Base-by-base conservation (phyloP, 2,329 filamentous ascomycete genomes). In the Cadophora sp. region DNA sequence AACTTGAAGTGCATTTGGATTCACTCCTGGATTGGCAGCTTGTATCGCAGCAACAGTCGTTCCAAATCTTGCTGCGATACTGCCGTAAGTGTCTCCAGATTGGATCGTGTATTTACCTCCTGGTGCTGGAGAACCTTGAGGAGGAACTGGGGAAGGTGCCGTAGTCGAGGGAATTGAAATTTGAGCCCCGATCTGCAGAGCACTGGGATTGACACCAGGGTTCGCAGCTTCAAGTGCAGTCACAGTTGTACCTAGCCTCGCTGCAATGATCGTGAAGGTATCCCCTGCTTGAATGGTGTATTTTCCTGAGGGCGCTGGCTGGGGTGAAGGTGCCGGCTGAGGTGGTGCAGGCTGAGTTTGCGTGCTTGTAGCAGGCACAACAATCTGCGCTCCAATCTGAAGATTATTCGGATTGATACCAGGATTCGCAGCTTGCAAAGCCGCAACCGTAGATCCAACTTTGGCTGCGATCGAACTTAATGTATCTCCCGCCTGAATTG, bases 201-300 rank as follows among this genome's bases (percentile, higher is more conserved):
- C 46, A 46, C 40, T 68, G 8, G 27, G 22, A 55, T 66, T 65
- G n/a, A 69, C 19, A 11, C 31, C 46, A 1, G 60, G 51, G 53
- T 69, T 69, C 19, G 59, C 63, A 51, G n/a, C 53, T 43, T 69
- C 29, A n/a, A 69, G 53, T 19, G 67, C 58, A 24, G 58, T 53
- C 1, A 53, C 53, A 22, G 6, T 43, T 19, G 48, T 64, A n/a
- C 60, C 64, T 2, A 31, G 22, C 19, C 37, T 63, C 26, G 26
- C 19, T 27, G 65, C 60, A 60, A 67, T 63, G 2, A 43, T 16
- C 1, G 48, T 16, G 19, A 64, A 63, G 7, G 65, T 64, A 64
- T 67, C 65, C 40, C 65, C 65, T 24, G 51, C 19, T 24, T 64
- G 48, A 8, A 63, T 53, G 19, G 60, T 67, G 19, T 67, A 67